Base-by-base conservation (phyloP, 2,329 filamentous ascomycete genomes). In the Cercospora berteroae region DNA sequence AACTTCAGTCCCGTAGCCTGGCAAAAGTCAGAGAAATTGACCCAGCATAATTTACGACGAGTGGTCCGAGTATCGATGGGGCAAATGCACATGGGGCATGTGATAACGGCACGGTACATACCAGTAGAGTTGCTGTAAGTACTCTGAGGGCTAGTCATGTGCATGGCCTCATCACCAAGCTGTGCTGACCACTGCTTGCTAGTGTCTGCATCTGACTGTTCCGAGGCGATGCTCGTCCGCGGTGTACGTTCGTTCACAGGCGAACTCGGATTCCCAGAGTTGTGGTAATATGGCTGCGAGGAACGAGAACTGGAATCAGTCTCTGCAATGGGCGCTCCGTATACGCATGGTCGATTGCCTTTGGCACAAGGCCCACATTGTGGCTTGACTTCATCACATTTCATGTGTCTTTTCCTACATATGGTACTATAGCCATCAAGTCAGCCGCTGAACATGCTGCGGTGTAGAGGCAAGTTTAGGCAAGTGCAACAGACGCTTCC, bases 351-450 rank as follows among this genome's bases (percentile, higher is more conserved):
- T 67, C 81, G 79, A 56, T 78, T 76, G 48, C 78, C 80, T 70
- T 82, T 83, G 16, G 76, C 72, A 73, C 82, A 84, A 70, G 79
- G 80, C 42, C 78, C 78, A 69, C 82, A 83, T 33, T 77, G 73
- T 13, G 81, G 82, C 68, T 79, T 81, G 39, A 76, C 76, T 74
- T 85, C 83, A 69, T 84, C 83, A 72, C 83, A 85, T 75, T 85
- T 85, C 72, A 84, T 82, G 67, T 84, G 80, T 65, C 83, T 76
- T 56, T 74, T 74, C 2, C 76, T 69, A 63, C 76, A 77, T 29
- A 75, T 72, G 5, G 70, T 23, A 20, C 61, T 63, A 31, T 16
- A 16, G 29, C 5, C 25, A n/a, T n/a, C 25, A 16, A 10, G 25
- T 29, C 29, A 33, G 25, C 27, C 25, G 23, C 36, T 42, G 36